phyloP scores from a whole-genome alignment of 441 rosid genomes.

The Melastoma candidum region DNA sequence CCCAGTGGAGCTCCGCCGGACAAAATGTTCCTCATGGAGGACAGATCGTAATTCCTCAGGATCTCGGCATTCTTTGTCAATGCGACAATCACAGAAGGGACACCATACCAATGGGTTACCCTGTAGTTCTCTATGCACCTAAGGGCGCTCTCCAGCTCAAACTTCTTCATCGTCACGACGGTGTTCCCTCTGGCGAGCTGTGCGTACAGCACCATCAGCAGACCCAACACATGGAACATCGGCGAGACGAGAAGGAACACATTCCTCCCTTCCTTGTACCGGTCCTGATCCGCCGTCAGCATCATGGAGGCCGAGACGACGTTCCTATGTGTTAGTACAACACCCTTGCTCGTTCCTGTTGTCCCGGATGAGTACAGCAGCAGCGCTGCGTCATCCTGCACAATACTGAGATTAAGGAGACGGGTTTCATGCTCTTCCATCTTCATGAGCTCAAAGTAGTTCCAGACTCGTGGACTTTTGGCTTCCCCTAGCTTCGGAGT shows the following conservation, averaged over 20 bases:
- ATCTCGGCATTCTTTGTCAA: conserved; percentile 7
- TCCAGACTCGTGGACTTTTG: background rate
- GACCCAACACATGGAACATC: conserved; percentile 8
- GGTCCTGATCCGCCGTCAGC: conserved; percentile 19
- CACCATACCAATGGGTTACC: conserved; percentile 8
- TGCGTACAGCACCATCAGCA: background rate
- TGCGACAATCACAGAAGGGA: conserved; percentile 20
- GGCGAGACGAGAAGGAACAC: conserved; percentile 20
- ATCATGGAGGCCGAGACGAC: conserved; percentile 10
- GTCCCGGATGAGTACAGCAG: conserved; percentile 24
- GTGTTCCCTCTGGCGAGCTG: conserved; percentile 20
- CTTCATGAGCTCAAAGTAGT: conserved; percentile 1
- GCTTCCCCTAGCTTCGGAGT: background rate
- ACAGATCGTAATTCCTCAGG: conserved; percentile 13
- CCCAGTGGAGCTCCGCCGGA: conserved; percentile 24
- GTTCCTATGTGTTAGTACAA: conserved; percentile 14
- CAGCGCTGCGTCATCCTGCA: conserved; percentile 14
- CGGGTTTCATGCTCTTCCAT: background rate
- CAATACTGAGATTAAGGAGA: conserved; percentile 1
- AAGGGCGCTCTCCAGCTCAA: conserved; percentile 18
- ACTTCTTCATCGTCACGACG: conserved; percentile 18
- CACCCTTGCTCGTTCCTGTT: conserved; percentile 21
- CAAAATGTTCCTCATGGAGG: conserved; percentile 13
- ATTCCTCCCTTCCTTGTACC: conserved; percentile 6
- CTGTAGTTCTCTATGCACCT: conserved; percentile 14